A percentile compares a stretch with the other conserved stretches of the same genome.
Evolutionary conservation across 257 asterid species (phyloP).

Genomic region (Knoxia roxburghii): DNA sequence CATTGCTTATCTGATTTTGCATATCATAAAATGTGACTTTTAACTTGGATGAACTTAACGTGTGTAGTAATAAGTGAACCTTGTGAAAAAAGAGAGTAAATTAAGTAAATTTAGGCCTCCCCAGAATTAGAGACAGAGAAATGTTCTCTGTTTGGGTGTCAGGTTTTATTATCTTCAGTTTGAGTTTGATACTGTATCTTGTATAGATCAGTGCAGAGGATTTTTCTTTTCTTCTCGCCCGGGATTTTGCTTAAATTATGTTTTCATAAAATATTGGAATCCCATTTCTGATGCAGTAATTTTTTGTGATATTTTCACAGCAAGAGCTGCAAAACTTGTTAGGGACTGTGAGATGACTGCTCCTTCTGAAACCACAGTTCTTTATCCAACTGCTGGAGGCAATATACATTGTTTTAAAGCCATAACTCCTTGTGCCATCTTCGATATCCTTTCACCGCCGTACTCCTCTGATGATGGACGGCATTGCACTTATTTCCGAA

Average conservation of each 20-base stretch:
- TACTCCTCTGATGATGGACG: conserved; percentile 89
- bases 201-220: background rate
- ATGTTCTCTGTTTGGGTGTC: background rate
- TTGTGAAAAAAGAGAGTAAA: background rate
- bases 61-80: background rate
- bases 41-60: background rate
- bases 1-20: background rate
- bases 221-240: background rate
- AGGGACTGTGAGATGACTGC: conserved; percentile 78
- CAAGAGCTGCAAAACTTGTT: conserved; percentile 72
- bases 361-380: conserved; percentile 82
- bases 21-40: background rate
- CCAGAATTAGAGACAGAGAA: background rate
- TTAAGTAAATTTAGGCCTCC: background rate
- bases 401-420: conserved; percentile 95
- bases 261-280: too few species aligned
- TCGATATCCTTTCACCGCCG: conserved; percentile 97
- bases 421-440: conserved; percentile 84
- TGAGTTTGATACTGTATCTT: background rate
- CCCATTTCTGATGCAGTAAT: background rate
- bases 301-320: conserved; percentile 26
- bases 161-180: background rate
- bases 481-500: conserved; percentile 83
- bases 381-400: conserved; percentile 84
- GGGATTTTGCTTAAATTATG: too few species aligned